Base-by-base conservation (phyloP, 129 eudicot genomes). In the Tanacetum coccineum region DNA sequence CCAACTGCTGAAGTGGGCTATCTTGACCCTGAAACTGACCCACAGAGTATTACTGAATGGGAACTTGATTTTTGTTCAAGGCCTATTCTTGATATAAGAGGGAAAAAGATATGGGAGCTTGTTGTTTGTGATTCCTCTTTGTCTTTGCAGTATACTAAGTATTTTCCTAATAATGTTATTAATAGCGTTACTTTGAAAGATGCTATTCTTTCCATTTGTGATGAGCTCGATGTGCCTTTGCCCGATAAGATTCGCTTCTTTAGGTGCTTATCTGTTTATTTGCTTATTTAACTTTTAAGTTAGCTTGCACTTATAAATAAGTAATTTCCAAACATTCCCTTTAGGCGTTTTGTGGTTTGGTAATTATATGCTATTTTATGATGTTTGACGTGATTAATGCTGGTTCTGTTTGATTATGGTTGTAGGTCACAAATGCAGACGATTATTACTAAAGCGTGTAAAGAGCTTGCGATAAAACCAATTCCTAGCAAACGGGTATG, bases 401-500 rank as follows among this genome's bases (percentile, higher is more conserved):
- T 49, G 12, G 44, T 71, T 54, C 56, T 60, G 36, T 54, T 58
- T 57, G 48, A 55, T 67, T 17, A 13, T 67, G 36, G 42, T 68
- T 80, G 13, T 55, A 93, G 98, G 84, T 93, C 98, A 52, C 98
- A 93, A 69, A 86, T 93, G 98, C 96, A 88, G 91, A 93, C 98
- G 15, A 93, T 93, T 61, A 88, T 93, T 44, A 80, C 96, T 15
- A 86, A 83, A 70, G 98, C 96, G 26, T 93, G 98, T 54, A 80
- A 80, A 70, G 98, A 93, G 89, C 95, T 93, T 72, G 91, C 87
- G 47, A 71, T 82, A 50, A 93, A 88, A 61, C 91, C 98, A 40
- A 52, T 88, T 74, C 91, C 98, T 21, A 93, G 98, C 77, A 93
- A 86, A 86, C 83, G 98, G 84, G 25, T 22, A 22, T 22, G 25